A percentile compares a stretch with the other conserved stretches of the same genome.
phyloP scores from a whole-genome alignment of 768 basidiomycete species.

The Coprinellus micaceus region DNA sequence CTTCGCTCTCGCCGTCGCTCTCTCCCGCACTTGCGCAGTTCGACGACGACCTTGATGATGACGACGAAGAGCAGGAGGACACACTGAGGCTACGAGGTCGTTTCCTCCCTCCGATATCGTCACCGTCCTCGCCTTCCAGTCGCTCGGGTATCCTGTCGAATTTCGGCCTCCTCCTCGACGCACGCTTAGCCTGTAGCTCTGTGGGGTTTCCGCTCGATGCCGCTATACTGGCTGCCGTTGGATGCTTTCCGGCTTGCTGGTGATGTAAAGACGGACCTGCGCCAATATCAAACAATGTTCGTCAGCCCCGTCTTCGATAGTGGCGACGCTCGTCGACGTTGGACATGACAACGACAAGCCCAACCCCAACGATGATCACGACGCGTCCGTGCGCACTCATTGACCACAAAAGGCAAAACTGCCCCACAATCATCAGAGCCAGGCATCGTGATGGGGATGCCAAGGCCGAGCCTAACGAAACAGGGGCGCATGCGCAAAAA shows the following conservation, averaged over 20 bases:
- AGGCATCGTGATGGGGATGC: neutral
- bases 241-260: no score
- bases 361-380: neutral
- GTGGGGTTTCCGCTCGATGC: no score
- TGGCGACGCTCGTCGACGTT: neutral
- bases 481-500: neutral
- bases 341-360: neutral
- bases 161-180: no score
- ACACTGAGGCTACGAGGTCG: neutral
- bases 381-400: neutral
- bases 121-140: neutral
- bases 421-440: neutral
- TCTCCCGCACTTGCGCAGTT: neutral
- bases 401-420: neutral
- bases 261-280: no score
- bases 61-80: neutral
- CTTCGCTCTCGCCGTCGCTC: neutral
- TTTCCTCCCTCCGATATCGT: neutral
- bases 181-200: no score
- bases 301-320: neutral
- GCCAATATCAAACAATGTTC: no score
- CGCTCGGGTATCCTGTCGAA: no score
- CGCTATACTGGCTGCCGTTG: no score
- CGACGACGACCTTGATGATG: neutral
- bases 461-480: neutral